Base-by-base conservation (phyloP, 495 filamentous ascomycete species). In the Hamigera avellanea region DNA sequence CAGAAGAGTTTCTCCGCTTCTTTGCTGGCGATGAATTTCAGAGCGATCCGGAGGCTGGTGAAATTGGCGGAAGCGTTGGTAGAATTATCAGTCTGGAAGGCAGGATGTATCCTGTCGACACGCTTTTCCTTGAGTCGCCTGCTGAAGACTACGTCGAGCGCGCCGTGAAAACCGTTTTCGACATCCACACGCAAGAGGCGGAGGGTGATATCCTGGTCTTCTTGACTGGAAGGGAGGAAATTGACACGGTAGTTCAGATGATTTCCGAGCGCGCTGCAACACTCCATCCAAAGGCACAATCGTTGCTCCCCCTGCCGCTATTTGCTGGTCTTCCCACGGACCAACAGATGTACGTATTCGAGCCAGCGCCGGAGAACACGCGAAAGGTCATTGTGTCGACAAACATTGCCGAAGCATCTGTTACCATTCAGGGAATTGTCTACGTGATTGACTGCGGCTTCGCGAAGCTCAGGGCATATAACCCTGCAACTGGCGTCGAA, bases 401-500 rank as follows among this genome's bases (percentile, higher is more conserved):
- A 32, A 96, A 96, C 53, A 95, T 98, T 43, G 86, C 91, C 23
- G 91, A 98, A 62, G 93, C 91, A 14, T 89, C 82, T 0, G 76
- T 98, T 12, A 98, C 91, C 6, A 94, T 98, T 30, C 82, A 93
- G 39, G 87, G 86, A 4, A 85, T 96, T 43, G 77, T 86, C 32
- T 96, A 88, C 49, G 89, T 98, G 13, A 71, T 96, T 35, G 91
- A 98, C 54, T 81, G 76, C 31, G 91, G 93, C 7, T 95, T 84
- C 50, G 86, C 93, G 42, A 96, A 99, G 46, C 58, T 95, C 2
- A 76, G 88, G 23, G 84, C 85, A 4, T 96, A 83, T 61, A 85
- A 95, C 44, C 85, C 89, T 2, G 69, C 52, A 16, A 91, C 81
- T 6, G 83, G 85, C n/a, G 94, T 96, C 43, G 88, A 95, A 36